Conservation (phyloP, 805 yeast genomes). For the Wickerhamomyces pijperi region DNA sequence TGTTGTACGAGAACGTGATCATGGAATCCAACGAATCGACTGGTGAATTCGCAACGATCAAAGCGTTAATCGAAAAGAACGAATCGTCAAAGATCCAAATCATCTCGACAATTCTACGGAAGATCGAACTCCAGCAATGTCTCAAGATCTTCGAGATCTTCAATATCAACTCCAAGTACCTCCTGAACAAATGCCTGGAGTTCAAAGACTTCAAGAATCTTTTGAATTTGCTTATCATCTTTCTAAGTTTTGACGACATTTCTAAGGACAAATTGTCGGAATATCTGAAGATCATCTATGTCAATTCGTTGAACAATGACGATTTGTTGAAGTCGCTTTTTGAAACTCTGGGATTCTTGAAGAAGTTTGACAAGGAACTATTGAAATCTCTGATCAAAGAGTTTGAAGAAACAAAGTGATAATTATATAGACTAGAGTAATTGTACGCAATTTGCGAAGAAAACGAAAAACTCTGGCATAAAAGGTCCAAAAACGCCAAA, state of each 20-base stretch:
- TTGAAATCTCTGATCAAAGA: background rate
- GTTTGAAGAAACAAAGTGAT: background rate
- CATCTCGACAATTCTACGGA: conserved; percentile 37
- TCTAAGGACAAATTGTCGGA: conserved; percentile 14
- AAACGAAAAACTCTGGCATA: no score
- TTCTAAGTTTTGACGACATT: conserved; percentile 25
- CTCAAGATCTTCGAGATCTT: conserved; percentile 26
- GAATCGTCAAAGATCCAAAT: conserved; percentile 17
- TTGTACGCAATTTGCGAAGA: no score
- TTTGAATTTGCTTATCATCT: conserved; percentile 34
- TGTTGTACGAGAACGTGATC: background rate
- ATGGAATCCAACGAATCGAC: background rate
- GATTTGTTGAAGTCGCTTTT: conserved; percentile 21
- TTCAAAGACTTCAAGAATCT: conserved; percentile 32
- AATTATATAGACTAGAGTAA: no score
- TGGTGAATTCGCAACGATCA: conserved; percentile 10
- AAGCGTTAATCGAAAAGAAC: conserved; percentile 13
- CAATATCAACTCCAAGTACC: conserved; percentile 28
- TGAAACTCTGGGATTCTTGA: conserved; percentile 21
- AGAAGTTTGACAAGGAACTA: conserved; percentile 8
- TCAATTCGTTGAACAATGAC: conserved; percentile 17
- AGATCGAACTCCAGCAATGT: conserved; percentile 41
- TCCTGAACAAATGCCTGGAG: conserved; percentile 30
- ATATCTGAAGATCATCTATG: conserved; percentile 16
- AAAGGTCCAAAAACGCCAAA: no score